Base-by-base conservation (phyloP, 257 asterid genomes). In the Henckelia pumila region DNA sequence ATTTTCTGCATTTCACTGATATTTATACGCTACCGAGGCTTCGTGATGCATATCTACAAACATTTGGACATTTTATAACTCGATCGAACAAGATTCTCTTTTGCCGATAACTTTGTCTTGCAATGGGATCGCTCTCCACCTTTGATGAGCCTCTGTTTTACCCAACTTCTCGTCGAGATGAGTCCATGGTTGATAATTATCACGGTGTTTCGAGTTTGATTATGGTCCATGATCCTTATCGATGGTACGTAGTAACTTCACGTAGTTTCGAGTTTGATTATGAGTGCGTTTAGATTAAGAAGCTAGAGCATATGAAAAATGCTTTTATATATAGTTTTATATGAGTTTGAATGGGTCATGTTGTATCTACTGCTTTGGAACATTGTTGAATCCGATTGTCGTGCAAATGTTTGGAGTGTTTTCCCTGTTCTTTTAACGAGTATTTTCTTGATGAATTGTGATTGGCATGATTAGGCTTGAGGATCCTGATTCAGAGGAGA, bases 401-500 rank as follows among this genome's bases (percentile, higher is more conserved):
- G 64, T 30, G 25, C 66, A 47, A 60, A 16, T 23, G 59, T 16
- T 11, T 40, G 2, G 26, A 8, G 56, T 9, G 11, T 19, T 59
- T 58, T 6, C 50, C 53, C 5, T 56, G 8, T 50, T 53, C 33
- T 58, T 50, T n/a, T 56, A 16, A 52, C 29, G 13, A 26, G 62
- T 57, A 2, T 14, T 64, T 53, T 10, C 40, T 35, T 76, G 70
- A 60, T 66, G 68, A 60, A 28, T 53, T 71, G 75, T 75, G 47
- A 62, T 47, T 50, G 22, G 64, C 73, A 23, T 66, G 53, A 5
- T 20, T 79, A 94, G 99, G 99, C 95, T 94, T 25, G 99, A 94
- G 86, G 97, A 94, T 66, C 96, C 97, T 16, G 99, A 94, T 78
- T 91, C 97, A 0, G 81, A 69, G 24, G 99, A 94, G 83, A 94